A percentile compares a stretch with the other conserved stretches of the same genome.
Evolutionary conservation across 2,329 filamentous ascomycete species (phyloP).

Genomic region (Aphanocladium album): DNA sequence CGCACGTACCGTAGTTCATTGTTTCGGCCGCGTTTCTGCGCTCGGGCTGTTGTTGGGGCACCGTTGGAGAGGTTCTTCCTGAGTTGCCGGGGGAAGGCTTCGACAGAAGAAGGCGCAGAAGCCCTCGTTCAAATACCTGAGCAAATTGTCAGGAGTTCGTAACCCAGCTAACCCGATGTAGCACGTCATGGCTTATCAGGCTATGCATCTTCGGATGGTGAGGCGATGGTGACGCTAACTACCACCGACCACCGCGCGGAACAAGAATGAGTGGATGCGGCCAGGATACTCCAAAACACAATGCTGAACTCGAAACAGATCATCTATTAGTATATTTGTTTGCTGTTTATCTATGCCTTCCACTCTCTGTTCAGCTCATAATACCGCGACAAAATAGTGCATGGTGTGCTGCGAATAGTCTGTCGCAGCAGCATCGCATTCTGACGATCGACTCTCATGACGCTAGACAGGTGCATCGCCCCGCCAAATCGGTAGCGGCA

Average conservation of each 20-base stretch:
- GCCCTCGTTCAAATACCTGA: not conserved
- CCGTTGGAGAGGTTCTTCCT: not conserved
- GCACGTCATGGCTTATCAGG: conserved; percentile 1
- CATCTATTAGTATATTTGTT: not conserved
- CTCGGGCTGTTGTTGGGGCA: no score
- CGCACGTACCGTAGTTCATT: conserved; percentile 7
- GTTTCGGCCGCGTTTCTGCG: not conserved
- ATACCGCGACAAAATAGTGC: not conserved
- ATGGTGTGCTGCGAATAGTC: not conserved
- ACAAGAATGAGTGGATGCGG: not conserved
- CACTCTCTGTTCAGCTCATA: not conserved
- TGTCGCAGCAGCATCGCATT: not conserved
- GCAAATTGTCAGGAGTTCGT: not conserved
- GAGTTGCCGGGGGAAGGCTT: no score
- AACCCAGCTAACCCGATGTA: not conserved
- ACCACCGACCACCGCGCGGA: not conserved
- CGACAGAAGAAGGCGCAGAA: not conserved
- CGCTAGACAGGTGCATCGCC: conserved; percentile 8
- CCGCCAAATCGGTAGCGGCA: not conserved
- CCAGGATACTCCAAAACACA: not conserved
- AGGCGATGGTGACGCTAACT: not conserved
- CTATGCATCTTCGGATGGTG: not conserved
- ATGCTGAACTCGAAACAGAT: not conserved
- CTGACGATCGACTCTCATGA: not conserved
- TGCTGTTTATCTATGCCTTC: not conserved